phyloP scores from a whole-genome alignment of 2,329 filamentous ascomycete species.

The Diatrype stigma region DNA sequence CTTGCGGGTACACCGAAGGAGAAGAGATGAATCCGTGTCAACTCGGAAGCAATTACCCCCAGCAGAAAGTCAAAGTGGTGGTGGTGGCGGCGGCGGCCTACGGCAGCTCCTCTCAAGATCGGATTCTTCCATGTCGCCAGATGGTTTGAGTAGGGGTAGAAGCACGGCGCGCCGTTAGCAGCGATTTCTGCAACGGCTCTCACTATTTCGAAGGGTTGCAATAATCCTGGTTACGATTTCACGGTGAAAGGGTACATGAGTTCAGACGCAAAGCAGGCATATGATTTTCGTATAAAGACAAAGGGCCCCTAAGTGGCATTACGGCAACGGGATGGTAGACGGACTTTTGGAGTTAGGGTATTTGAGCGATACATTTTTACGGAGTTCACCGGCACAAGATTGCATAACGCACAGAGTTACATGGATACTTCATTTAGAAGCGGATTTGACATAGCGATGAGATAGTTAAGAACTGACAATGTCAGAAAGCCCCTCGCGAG shows the following conservation, averaged over 20 bases:
- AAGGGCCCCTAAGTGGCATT: background rate
- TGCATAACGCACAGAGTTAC: background rate
- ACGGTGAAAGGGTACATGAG: too few species aligned
- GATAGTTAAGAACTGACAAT: too few species aligned
- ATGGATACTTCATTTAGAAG: too few species aligned
- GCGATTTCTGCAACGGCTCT: background rate
- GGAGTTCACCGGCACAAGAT: background rate
- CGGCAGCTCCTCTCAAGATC: background rate
- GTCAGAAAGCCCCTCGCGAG: too few species aligned
- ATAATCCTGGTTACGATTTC: too few species aligned
- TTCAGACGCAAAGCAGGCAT: background rate
- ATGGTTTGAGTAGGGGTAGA: background rate
- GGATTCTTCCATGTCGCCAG: background rate
- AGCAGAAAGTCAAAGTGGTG: background rate
- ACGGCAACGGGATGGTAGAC: background rate
- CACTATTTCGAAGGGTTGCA: too few species aligned
- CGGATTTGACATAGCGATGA: too few species aligned
- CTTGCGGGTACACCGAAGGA: background rate
- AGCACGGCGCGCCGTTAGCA: background rate
- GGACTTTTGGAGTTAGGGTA: background rate
- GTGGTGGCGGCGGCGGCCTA: background rate
- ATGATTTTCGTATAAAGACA: background rate
- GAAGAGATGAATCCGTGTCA: background rate
- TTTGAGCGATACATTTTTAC: background rate
- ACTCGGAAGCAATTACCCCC: background rate